Evolutionary conservation across 352 stramenopile genomes (phyloP), one percentile per base, ranked within the genome.

Genomic region (Phytopythium helicoides): DNA sequence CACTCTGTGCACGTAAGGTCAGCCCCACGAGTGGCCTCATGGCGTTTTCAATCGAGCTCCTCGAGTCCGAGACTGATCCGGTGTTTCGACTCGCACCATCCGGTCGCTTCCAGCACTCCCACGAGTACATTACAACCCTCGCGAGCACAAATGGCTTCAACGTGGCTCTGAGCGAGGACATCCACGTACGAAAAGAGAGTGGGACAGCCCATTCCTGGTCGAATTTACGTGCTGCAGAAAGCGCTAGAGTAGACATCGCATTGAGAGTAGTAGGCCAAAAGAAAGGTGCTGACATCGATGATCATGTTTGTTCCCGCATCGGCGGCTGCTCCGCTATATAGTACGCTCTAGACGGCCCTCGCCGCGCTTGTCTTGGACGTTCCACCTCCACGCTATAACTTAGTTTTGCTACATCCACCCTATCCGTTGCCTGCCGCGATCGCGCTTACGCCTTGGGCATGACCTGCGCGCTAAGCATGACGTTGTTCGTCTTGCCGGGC

Each of bases 41-140:
- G 40, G 69, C 68, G 15, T 92, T 92, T 50, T 92, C 82, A 11
- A 87, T 85, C 22, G 81, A 92, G 57, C 39, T 82, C 12, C 54
- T 89, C 9, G 52, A 53, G 44, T 6, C n/a, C 31, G 47, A 40
- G 31, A 48, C 10, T 33, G 40, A 11, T 12, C 21, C 19, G n/a
- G 54, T 64, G 11, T 88, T 75, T 54, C 65, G 79, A 10, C 71
- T 92, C 41, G 79, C 81, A 28, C 58, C 58, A 15, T 92, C 82
- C 1, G 82, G 82, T n/a, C 76, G 82, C 50, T 93, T 93, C 54
- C 71, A 91, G 55, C 82, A 93, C 57, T 79, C 78, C 18, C 72
- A 83, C 12, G 36, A 47, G n/a, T 93, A 91, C 68, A 75, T 93
- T 39, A 18, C 21, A 14, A 44, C 56, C 15, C 66, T 93, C 22